These are phyloP conservation scores for Pleurotus sapidus DNA, from an alignment of 768 basidiomycete species.

Conservation along the genomic window DNA sequence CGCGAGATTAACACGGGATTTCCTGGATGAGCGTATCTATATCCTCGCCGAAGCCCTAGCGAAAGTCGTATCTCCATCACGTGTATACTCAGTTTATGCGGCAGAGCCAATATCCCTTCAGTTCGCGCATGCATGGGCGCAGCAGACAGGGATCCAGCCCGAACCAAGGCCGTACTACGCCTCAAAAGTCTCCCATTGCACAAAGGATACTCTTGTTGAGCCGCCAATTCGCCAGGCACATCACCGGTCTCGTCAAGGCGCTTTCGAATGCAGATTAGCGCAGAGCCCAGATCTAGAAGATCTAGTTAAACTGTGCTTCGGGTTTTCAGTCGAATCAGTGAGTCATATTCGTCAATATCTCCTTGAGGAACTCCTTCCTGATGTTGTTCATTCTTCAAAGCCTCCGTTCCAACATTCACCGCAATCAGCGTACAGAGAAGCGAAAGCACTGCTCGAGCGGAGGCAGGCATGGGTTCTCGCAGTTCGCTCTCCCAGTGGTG, in stretches of 20 bases:
- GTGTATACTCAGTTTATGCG: slow-evolving; percentile 70
- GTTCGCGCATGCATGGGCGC: slow-evolving; percentile 51
- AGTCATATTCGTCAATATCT: slow-evolving; percentile 17
- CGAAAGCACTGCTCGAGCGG: slow-evolving; percentile 41
- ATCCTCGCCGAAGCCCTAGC: slow-evolving; percentile 39
- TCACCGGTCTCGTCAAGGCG: slow-evolving; percentile 36
- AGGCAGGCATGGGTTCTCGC: slow-evolving; percentile 60
- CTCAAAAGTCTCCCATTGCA: slow-evolving; percentile 57
- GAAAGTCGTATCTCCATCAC: slow-evolving; percentile 25
- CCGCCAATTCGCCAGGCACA: slow-evolving; percentile 31
- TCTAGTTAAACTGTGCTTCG: slow-evolving; percentile 35
- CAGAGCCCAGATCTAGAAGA: no score
- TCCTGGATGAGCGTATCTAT: slow-evolving; percentile 36
- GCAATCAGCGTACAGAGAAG: slow-evolving; percentile 47
- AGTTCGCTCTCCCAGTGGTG: slow-evolving; percentile 24
- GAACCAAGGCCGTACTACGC: slow-evolving; percentile 54
- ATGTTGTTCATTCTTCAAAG: slow-evolving; percentile 26
- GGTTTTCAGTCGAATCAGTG: slow-evolving; percentile 60
- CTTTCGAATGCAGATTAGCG: slow-evolving; percentile 29
- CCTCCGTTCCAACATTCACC: slow-evolving; percentile 50
- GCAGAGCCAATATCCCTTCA: slow-evolving; percentile 38
- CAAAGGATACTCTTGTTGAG: slow-evolving; percentile 33
- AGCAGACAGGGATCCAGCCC: slow-evolving; percentile 36
- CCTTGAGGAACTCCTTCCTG: not conserved
- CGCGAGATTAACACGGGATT: slow-evolving; percentile 31